phyloP scores from a whole-genome alignment of 768 basidiomycete genomes.

The Boletus reticulatus region DNA sequence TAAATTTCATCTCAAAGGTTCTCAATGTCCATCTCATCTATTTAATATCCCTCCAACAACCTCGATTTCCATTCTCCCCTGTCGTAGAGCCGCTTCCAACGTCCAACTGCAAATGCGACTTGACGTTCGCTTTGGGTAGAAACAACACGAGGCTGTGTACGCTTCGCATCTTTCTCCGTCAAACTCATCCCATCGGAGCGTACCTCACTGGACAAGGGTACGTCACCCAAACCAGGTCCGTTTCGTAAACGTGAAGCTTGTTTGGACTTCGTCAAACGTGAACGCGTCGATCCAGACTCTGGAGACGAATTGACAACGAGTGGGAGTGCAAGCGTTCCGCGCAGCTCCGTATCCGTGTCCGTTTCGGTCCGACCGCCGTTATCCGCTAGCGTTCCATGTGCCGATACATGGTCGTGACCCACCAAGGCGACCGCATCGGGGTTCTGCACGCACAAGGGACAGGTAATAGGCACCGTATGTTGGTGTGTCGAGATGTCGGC shows the following conservation, averaged over 20 bases:
- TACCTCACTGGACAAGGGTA: background rate
- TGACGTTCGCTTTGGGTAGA: background rate
- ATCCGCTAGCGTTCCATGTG: background rate
- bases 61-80: constrained; percentile 11
- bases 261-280: background rate
- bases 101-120: background rate
- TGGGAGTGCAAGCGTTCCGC: background rate
- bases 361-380: background rate
- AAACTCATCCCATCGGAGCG: background rate
- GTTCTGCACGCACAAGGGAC: too few relatives aligned
- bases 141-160: too few relatives aligned
- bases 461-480: too few relatives aligned
- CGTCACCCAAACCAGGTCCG: background rate
- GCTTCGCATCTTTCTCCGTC: background rate
- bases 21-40: background rate
- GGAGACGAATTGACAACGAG: constrained; percentile 1
- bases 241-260: background rate
- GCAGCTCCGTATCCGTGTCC: background rate
- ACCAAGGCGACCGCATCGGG: background rate
- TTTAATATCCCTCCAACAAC: constrained; percentile 4
- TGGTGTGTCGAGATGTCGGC: background rate
- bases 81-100: constrained; percentile 3
- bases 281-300: background rate
- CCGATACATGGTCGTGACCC: background rate
- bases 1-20: background rate